phyloP scores from a whole-genome alignment of 1,284 basidiomycete genomes.

The Rhizopogon parksii region DNA sequence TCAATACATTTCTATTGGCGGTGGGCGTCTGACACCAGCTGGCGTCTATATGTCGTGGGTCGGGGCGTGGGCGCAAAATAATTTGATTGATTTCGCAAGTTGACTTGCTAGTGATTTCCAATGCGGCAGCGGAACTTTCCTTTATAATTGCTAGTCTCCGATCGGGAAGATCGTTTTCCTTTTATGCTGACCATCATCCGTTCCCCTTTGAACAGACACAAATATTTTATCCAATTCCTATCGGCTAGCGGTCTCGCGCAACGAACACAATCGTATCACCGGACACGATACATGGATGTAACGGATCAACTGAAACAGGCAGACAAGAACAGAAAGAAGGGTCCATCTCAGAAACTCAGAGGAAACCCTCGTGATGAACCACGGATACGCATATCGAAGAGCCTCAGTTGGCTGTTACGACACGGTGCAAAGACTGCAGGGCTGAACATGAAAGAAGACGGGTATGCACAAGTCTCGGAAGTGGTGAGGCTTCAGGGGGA shows the following conservation, averaged over 20 bases:
- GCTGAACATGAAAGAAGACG: conserved; percentile 56
- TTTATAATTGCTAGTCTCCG: too few species aligned
- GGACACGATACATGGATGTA: not conserved
- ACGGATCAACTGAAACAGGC: conserved; percentile 4
- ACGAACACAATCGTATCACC: not conserved
- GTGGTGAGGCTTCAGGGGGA: conserved; percentile 38
- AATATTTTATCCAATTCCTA: not conserved
- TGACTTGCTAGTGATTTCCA: not conserved
- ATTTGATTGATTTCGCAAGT: too few species aligned
- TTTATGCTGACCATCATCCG: conserved; percentile 9
- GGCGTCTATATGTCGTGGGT: too few species aligned
- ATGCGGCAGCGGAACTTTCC: too few species aligned
- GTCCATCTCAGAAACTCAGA: conserved; percentile 18
- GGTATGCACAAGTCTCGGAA: conserved; percentile 56
- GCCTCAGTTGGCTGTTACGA: conserved; percentile 62
- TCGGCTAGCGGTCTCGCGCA: not conserved
- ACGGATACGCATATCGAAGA: conserved; percentile 42
- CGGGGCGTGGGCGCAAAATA: too few species aligned
- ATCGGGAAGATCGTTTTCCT: too few species aligned
- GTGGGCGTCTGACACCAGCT: too few species aligned
- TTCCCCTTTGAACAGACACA: not conserved
- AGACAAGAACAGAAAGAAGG: conserved; percentile 10
- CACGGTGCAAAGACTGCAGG: conserved; percentile 62
- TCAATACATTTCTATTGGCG: not conserved
- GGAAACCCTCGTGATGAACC: conserved; percentile 22